Evolutionary conservation across 495 filamentous ascomycete species (phyloP), one percentile per base, ranked within the genome.

Genomic region (Hypoxylon intermedium): DNA sequence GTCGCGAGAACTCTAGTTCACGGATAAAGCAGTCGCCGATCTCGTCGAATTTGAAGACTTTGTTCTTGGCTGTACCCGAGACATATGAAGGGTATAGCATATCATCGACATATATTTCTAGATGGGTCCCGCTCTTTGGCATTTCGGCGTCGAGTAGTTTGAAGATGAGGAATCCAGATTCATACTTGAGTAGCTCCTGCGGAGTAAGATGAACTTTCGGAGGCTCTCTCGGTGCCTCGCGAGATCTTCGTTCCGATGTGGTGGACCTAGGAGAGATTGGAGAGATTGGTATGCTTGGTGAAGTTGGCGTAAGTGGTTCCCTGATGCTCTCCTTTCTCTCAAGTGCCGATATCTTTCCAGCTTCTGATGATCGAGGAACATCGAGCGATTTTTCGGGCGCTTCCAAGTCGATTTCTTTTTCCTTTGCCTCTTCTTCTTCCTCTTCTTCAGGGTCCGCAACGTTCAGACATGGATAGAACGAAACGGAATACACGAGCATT

Each of bases 11-110:
- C 40, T 99, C 94, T 13, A 99, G 83, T 68, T 99, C 94, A 47
- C 94, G 90, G 30, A 99, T 90, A 68, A 99, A 92, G 19, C 92
- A 92, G 74, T 99, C 94, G 20, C 94, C 93, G 54, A 91, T 89
- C 77, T 98, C 94, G 54, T 92, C 86, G 67, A 97, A 89, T 33
- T 83, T 89, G 53, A 82, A 79, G 1, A 81, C 75, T 56, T 80
- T 87, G 5, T 79, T 77, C 62, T 81, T 87, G 23, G 92, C 84
- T 53, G 87, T 91, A 6, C 87, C 82, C 11, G 91, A 92, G n/a
- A 79, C 77, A 67, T 95, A 97, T 1, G 92, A 87, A 1, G 94
- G 90, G 81, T 93, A 98, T 38, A 89, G 82, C 82, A 92, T 91
- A 67, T 99, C 94, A 73, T 99, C 94, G 74, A 98, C 93, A 40